Evolutionary conservation across 2,329 filamentous ascomycete species (phyloP).

Genomic region (Neocucurbitaria cava): DNA sequence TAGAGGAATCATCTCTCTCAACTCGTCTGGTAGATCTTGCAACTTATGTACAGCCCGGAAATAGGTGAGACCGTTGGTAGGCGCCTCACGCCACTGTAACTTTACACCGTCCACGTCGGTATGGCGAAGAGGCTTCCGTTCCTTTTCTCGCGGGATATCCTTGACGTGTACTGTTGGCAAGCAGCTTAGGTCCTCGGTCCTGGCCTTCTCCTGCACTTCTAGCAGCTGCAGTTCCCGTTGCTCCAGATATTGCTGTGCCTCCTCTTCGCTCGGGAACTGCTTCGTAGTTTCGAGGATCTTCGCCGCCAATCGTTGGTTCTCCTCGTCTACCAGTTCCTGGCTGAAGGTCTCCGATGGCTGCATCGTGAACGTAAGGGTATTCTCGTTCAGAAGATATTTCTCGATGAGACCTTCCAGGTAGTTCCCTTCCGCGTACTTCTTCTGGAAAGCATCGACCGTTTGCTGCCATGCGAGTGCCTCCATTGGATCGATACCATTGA

Average conservation of each 20-base stretch:
- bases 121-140: conserved; percentile 71
- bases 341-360: conserved; percentile 78
- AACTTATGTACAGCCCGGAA: conserved; percentile 88
- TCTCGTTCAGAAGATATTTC: conserved; percentile 88
- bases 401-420: conserved; percentile 87
- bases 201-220: conserved; percentile 82
- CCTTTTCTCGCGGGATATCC: conserved; percentile 83
- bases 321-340: conserved; percentile 76
- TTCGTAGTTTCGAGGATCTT: conserved; percentile 77
- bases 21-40: conserved; percentile 79
- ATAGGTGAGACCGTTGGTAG: conserved; percentile 95
- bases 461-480: conserved; percentile 91
- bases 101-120: conserved; percentile 67
- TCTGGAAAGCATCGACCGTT: conserved; percentile 82
- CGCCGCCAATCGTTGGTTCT: conserved; percentile 72
- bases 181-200: conserved; percentile 83
- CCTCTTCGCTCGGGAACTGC: conserved; percentile 72
- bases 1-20: conserved; percentile 83
- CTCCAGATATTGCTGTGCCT: conserved; percentile 75
- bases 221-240: conserved; percentile 81
- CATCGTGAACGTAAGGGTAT: conserved; percentile 93
- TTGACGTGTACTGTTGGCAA: conserved; percentile 86
- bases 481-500: conserved; percentile 92
- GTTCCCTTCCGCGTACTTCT: conserved; percentile 72
- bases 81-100: conserved; percentile 89